A percentile compares a stretch with the other conserved stretches of the same genome.
These are phyloP conservation scores for Hypoxylon sp. DNA, from an alignment of 2,329 filamentous ascomycete species.

Conservation along the genomic window DNA sequence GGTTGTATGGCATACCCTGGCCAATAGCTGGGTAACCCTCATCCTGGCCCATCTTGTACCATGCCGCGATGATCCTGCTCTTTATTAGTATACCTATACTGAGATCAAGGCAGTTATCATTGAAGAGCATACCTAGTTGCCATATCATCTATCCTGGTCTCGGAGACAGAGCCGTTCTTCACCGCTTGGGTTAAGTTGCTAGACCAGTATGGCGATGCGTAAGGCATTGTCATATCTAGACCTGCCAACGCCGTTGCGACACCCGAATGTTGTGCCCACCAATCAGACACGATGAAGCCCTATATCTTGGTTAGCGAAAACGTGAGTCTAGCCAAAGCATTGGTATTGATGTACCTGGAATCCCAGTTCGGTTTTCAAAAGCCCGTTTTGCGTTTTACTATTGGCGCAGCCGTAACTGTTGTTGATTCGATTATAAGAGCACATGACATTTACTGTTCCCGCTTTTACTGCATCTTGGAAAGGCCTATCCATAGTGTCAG, in stretches of 20 bases:
- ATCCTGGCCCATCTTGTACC: slow-evolving; percentile 65
- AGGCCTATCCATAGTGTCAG: slow-evolving; percentile 57
- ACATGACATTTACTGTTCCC: slow-evolving; percentile 66
- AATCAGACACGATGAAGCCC: slow-evolving; percentile 74
- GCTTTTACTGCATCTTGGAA: slow-evolving; percentile 73
- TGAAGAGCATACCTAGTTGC: slow-evolving; percentile 56
- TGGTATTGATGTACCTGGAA: slow-evolving; percentile 59
- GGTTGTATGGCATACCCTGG: slow-evolving; percentile 58
- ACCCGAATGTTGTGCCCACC: slow-evolving; percentile 71
- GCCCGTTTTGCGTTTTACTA: slow-evolving; percentile 70
- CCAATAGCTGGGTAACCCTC: slow-evolving; percentile 55
- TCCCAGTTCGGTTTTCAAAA: slow-evolving; percentile 69
- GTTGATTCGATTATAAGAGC: slow-evolving; percentile 76
- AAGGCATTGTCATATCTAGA: slow-evolving; percentile 77
- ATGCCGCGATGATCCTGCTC: slow-evolving; percentile 58
- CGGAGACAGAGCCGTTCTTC: slow-evolving; percentile 65
- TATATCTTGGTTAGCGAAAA: no score
- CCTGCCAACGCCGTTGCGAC: slow-evolving; percentile 70
- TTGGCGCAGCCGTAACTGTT: slow-evolving; percentile 77
- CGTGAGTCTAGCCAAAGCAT: no score
- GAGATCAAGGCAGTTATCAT: not conserved
- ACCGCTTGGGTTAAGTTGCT: slow-evolving; percentile 66
- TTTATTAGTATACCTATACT: slow-evolving; percentile 7
- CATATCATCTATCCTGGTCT: slow-evolving; percentile 68
- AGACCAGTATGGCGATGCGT: slow-evolving; percentile 52